A percentile compares a stretch with the other conserved stretches of the same genome.
Conservation (phyloP, 768 basidiomycete genomes). For the Omphalotus guepiniiformis region DNA sequence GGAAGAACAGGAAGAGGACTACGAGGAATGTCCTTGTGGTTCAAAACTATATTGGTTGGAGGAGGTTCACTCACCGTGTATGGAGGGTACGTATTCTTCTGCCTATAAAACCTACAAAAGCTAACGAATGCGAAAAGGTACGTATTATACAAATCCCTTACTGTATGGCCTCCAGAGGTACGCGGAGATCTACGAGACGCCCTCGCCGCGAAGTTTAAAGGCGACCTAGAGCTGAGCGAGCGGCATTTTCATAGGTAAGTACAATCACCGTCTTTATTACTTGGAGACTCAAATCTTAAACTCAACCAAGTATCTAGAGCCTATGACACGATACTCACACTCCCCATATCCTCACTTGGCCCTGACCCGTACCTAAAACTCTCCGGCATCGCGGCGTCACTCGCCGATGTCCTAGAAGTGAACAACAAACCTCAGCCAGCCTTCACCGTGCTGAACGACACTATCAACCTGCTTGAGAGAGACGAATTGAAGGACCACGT, state of each 20-base stretch:
- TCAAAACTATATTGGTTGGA: too few relatives aligned
- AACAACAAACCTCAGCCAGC: slow-evolving; percentile 32
- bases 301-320: slow-evolving; percentile 38
- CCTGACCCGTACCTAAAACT: slow-evolving; percentile 58
- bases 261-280: background rate
- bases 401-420: slow-evolving; percentile 54
- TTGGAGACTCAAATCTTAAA: slow-evolving; percentile 4
- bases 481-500: slow-evolving; percentile 13
- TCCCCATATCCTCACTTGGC: slow-evolving; percentile 35
- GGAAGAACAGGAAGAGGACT: too few relatives aligned
- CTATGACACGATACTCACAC: slow-evolving; percentile 45
- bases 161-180: slow-evolving; percentile 63
- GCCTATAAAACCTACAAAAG: too few relatives aligned
- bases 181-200: slow-evolving; percentile 63
- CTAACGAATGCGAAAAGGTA: too few relatives aligned
- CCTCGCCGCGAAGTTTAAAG: slow-evolving; percentile 56
- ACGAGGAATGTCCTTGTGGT: too few relatives aligned
- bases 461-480: slow-evolving; percentile 28
- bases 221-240: slow-evolving; percentile 47
- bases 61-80: too few relatives aligned
- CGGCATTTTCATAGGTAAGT: slow-evolving; percentile 52
- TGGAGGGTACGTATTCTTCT: too few relatives aligned
- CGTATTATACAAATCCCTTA: slow-evolving; percentile 52
- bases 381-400: slow-evolving; percentile 59
- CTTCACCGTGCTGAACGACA: slow-evolving; percentile 35